Percentiles rank a stretch among this genome's conserved stretches.
phyloP scores from a whole-genome alignment of 441 rosid species.

The Syzygium syzygioides region DNA sequence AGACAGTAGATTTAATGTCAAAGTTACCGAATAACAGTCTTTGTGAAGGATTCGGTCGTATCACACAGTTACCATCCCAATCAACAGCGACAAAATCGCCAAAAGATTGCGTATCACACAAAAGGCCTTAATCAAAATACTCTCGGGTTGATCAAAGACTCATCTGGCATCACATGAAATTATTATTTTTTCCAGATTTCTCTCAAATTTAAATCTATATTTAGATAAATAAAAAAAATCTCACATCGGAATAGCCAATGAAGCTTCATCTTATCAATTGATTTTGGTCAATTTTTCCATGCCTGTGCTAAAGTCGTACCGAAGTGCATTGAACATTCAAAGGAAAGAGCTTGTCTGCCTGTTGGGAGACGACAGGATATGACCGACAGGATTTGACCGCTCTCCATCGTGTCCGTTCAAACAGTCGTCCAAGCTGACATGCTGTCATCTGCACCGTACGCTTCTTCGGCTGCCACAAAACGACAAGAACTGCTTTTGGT shows the following conservation, averaged over 20 bases:
- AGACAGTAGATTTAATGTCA: background rate
- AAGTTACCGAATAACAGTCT: background rate
- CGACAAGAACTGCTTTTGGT: background rate
- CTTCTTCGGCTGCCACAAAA: background rate
- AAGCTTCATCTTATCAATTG: background rate
- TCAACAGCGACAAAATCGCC: background rate
- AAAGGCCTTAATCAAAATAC: background rate
- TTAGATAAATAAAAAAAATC: background rate
- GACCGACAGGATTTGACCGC: background rate
- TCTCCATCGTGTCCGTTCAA: background rate
- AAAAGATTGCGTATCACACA: too few relatives aligned
- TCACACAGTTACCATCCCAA: background rate
- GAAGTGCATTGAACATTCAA: background rate
- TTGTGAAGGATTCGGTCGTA: rapidly evolving
- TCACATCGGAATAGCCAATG: background rate
- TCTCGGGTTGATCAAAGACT: background rate
- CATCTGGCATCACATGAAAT: rapidly evolving
- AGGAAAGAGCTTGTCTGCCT: background rate
- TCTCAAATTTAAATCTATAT: background rate
- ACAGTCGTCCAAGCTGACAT: background rate
- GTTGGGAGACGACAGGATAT: background rate
- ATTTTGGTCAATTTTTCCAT: background rate
- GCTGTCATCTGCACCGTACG: background rate
- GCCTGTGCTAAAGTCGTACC: background rate
- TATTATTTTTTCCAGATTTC: background rate